A percentile compares a stretch with the other conserved stretches of the same genome.
phyloP scores from a whole-genome alignment of 2,329 filamentous ascomycete species.

The Curvularia hawaiiensis region DNA sequence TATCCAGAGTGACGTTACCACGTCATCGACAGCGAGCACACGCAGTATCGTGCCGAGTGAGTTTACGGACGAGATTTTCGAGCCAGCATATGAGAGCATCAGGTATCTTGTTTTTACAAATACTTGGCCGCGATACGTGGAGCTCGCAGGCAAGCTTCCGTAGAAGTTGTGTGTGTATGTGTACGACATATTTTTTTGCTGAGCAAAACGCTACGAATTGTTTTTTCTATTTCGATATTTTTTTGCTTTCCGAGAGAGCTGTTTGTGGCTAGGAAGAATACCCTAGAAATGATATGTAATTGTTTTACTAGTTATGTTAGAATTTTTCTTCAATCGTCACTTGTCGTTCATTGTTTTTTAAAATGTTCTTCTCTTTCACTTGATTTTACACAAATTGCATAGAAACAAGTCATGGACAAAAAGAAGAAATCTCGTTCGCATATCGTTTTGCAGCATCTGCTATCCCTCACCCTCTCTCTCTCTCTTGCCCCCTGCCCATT shows the following conservation, averaged over 20 bases:
- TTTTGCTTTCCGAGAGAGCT: neutral
- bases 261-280: neutral
- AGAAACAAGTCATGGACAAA: too few species aligned
- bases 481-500: too few species aligned
- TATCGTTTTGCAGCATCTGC: too few species aligned
- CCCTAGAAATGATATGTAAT: neutral
- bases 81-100: slow-evolving; percentile 45
- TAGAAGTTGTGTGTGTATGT: neutral
- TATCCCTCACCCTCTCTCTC: too few species aligned
- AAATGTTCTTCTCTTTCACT: neutral
- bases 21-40: slow-evolving; percentile 30
- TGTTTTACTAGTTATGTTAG: neutral
- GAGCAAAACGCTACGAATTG: too few species aligned
- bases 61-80: slow-evolving; percentile 43
- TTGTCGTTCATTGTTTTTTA: neutral
- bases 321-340: neutral
- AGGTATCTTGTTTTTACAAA: slow-evolving; percentile 48
- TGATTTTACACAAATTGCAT: neutral
- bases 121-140: slow-evolving; percentile 46
- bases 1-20: slow-evolving; percentile 35
- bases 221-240: neutral
- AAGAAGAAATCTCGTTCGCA: too few species aligned
- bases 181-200: too few species aligned
- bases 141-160: slow-evolving; percentile 30
- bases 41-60: slow-evolving; percentile 41